Conservation (phyloP, 306 rosid species). For the Cajanus cajan region DNA sequence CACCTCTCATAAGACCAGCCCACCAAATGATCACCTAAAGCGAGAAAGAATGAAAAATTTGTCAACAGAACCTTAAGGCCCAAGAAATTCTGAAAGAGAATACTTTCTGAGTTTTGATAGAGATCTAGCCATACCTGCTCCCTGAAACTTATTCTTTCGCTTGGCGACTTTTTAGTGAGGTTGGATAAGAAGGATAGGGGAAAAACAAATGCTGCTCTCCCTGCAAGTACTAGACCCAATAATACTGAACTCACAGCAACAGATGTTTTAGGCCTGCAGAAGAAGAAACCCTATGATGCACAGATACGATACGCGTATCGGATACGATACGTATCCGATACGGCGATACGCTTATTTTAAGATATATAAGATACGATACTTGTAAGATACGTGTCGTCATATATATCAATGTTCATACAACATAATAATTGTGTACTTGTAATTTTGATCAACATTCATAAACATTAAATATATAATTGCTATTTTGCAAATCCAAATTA, state of each 20-base stretch:
- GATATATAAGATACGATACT: too few species aligned
- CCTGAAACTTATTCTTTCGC: conserved; percentile 56
- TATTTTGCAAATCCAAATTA: too few species aligned
- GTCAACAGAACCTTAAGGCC: conserved; percentile 10
- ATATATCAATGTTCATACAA: too few species aligned
- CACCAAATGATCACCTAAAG: conserved; percentile 87
- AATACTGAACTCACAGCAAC: conserved; percentile 77
- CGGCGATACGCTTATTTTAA: too few species aligned
- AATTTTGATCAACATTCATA: too few species aligned
- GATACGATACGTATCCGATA: too few species aligned
- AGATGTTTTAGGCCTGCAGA: conserved; percentile 83
- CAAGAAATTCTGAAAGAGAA: conserved; percentile 5
- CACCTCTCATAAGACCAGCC: conserved; percentile 99
- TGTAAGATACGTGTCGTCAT: too few species aligned
- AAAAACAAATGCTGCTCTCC: conserved; percentile 93
- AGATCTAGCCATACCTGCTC: conserved; percentile 59
- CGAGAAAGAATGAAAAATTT: conserved; percentile 21
- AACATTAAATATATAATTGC: too few species aligned
- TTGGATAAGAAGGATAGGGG: conserved; percentile 86
- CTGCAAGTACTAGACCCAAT: conserved; percentile 67
- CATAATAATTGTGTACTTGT: too few species aligned
- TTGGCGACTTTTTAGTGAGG: conserved; percentile 53
- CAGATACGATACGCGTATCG: too few species aligned
- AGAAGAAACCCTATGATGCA: conserved; percentile 10
- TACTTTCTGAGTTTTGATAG: conserved; percentile 6